phyloP scores from a whole-genome alignment of 352 stramenopile species.

The Globisporangium nunn region DNA sequence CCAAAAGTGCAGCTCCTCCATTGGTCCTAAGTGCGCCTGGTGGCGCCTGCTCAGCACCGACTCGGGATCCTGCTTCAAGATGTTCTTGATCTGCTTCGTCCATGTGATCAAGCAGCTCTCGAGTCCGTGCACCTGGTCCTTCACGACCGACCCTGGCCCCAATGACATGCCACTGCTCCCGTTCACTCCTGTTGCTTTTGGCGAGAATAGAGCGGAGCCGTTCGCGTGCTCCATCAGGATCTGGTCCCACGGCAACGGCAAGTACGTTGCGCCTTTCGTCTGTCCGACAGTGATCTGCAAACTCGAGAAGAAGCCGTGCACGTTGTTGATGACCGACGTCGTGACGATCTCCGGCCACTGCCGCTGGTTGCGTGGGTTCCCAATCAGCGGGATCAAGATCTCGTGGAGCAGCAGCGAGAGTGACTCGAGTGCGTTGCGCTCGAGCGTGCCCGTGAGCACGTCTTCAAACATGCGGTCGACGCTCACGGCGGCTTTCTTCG shows the following conservation, averaged over 20 bases:
- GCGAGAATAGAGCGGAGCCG: slow-evolving; percentile 12
- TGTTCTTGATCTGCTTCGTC: slow-evolving; percentile 94
- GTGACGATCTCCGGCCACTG: slow-evolving; percentile 80
- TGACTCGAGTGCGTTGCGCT: slow-evolving; percentile 69
- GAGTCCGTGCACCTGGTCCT: slow-evolving; percentile 80
- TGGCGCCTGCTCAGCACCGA: slow-evolving; percentile 49
- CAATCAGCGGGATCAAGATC: slow-evolving; percentile 68
- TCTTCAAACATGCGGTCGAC: slow-evolving; percentile 57
- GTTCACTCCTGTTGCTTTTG: neutral
- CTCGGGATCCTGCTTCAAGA: slow-evolving; percentile 88
- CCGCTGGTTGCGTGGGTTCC: slow-evolving; percentile 72
- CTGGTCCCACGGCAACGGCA: slow-evolving; percentile 81
- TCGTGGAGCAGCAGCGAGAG: slow-evolving; percentile 65
- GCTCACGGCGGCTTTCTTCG: slow-evolving; percentile 53
- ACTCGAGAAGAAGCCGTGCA: slow-evolving; percentile 76
- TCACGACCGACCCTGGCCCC: slow-evolving; percentile 24
- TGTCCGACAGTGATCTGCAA: slow-evolving; percentile 87
- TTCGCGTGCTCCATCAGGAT: slow-evolving; percentile 47
- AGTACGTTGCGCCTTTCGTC: slow-evolving; percentile 72
- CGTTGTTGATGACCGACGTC: slow-evolving; percentile 65
- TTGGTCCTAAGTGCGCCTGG: slow-evolving; percentile 35
- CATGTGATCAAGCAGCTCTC: slow-evolving; percentile 90
- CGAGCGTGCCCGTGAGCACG: slow-evolving; percentile 65
- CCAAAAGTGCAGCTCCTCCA: slow-evolving; percentile 89
- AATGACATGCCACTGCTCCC: neutral